Conservation (phyloP, 352 stramenopile genomes). For the Phytophthora pisi region DNA sequence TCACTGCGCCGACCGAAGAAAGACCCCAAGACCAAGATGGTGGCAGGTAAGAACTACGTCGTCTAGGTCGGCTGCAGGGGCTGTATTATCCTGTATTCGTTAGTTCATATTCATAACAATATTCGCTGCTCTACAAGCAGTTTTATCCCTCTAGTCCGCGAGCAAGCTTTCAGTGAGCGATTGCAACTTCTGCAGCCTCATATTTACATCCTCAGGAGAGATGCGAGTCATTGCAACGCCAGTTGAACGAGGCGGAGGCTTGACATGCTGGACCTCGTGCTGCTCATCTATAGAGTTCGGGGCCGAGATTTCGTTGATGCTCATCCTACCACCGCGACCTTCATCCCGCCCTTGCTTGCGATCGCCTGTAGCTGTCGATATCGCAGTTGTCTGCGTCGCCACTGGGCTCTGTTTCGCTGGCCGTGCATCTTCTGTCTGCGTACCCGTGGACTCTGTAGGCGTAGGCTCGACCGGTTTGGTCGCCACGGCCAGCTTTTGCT, state of each 20-base stretch:
- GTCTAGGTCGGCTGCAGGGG: slow-evolving; percentile 35
- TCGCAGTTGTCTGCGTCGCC: slow-evolving; percentile 28
- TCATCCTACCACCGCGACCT: slow-evolving; percentile 28
- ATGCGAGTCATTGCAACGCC: slow-evolving; percentile 10
- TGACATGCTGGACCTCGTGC: slow-evolving; percentile 3
- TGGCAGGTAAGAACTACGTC: slow-evolving; percentile 76
- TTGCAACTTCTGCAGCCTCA: slow-evolving; percentile 57
- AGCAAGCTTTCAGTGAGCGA: slow-evolving; percentile 64
- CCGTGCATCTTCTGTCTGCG: slow-evolving; percentile 27
- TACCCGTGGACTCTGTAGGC: slow-evolving; percentile 13
- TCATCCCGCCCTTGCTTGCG: neutral
- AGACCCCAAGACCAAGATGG: slow-evolving; percentile 42
- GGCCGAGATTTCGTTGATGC: slow-evolving; percentile 37
- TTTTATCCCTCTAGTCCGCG: slow-evolving; percentile 37
- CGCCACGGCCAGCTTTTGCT: slow-evolving; percentile 38
- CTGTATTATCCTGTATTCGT: slow-evolving; percentile 33
- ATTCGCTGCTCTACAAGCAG: slow-evolving; percentile 3
- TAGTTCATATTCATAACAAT: slow-evolving; percentile 29
- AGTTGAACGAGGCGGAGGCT: slow-evolving; percentile 15
- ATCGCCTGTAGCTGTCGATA: neutral
- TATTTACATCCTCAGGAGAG: slow-evolving; percentile 37
- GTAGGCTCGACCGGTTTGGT: slow-evolving; percentile 4
- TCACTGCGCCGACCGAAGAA: slow-evolving; percentile 26
- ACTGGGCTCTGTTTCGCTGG: slow-evolving; percentile 13
- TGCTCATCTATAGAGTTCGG: slow-evolving; percentile 11